Evolutionary conservation across 495 filamentous ascomycete genomes (phyloP), one percentile per base, ranked within the genome.

Genomic region (Cudoniella acicularis): DNA sequence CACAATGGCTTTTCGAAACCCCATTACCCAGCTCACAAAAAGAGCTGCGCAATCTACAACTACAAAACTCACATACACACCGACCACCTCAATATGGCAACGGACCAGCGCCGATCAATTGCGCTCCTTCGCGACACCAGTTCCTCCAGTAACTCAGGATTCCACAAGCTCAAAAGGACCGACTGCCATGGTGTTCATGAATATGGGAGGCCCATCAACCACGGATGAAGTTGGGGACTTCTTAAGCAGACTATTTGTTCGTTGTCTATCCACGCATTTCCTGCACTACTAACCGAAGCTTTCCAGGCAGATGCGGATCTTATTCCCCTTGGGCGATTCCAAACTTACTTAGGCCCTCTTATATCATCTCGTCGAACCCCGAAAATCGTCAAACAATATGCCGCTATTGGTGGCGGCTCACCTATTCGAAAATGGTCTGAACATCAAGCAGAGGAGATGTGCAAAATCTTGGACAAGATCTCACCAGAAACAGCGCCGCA

Each of bases 361-460:
- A 94, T 99, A 54, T 87, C 92, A 16, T 79, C 78, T 20, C 83
- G 93, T 54, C 83, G 95, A 64, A 97, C 95, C 0, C 90, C 95
- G 18, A 98, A 97, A 72, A 99, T 99, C 64, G 78, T 92, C 67
- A 86, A 92, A 66, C 95, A 99, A 73, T 99, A 99, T 66, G 81
- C 91, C 11, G 90, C 86, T 36, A 99, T 99, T 63, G 95, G 95
- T 49, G 95, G 95, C 41, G 95, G 95, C 18, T 96, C 92, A 10
- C 95, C 95, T 0, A 99, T 99, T 73, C 86, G 93, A 55, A 94
- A 92, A 70, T 99, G 95, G 95, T 96, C 91, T 11, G 94, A 98
- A 70, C 83, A 91, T 62, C 95, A 99, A 71, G 91, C 85, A 56
- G 75, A 77, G 41, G 91, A 96, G 70, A 95, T 96, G 88, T 99